Evolutionary conservation across 305 asterid species (phyloP), one percentile per base, ranked within the genome.

Genomic region (Solanum hybrid): DNA sequence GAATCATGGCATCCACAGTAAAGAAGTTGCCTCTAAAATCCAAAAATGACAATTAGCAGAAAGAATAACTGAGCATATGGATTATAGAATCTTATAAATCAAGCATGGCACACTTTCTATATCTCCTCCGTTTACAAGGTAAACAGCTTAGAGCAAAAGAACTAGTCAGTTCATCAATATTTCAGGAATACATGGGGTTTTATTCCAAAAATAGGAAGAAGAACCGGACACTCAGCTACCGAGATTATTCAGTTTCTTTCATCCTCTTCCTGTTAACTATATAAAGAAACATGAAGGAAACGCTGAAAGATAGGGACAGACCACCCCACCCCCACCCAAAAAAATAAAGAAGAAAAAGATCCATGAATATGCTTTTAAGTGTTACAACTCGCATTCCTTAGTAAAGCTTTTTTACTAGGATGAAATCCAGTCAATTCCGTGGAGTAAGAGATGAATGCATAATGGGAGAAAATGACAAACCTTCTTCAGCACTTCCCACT

Each of bases 401-500:
- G 86, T 22, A 51, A 75, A 88, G 17, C 85, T 6, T 42, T 45
- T 77, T 36, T 24, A 75, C 73, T 88, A 24, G 38, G 45, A 71
- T 87, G 56, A 42, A 78, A 37, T 37, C 19, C 12, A 26, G 86
- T 40, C 81, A 60, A 75, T 42, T 36, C 87, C 31, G 40, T 9
- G n/a, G 66, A 75, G 88, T 73, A 24, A 89, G 51, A 36, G 29
- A 86, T 77, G 85, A 91, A 89, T 27, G 35, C 37, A 86, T 77
- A 42, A 87, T 69, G 88, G 71, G 77, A 71, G 66, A 92, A 91
- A 91, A 82, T 32, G 72, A 91, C 88, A 26, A 90, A 97, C 98
- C 98, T 94, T 95, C 91, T 92, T 93, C 75, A 35, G 92, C 40
- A 88, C 94, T 56, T 87, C 90, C 86, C 78, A 89, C 85, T 91